phyloP scores from a whole-genome alignment of 352 stramenopile species.

The Phytophthora ohioensis region DNA sequence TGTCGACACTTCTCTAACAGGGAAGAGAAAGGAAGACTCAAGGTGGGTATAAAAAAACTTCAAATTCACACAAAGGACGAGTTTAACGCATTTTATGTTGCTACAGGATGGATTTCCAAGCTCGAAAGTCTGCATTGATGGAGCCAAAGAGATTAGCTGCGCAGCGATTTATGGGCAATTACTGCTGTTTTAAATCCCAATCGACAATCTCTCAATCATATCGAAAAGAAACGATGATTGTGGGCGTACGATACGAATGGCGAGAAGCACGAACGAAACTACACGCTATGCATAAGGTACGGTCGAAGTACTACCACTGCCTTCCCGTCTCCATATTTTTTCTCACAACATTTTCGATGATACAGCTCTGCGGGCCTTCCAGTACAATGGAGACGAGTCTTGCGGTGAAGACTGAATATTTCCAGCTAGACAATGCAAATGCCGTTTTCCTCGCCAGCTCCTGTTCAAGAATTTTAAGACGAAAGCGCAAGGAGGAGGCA shows the following conservation, averaged over 20 bases:
- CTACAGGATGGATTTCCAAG: conserved; percentile 57
- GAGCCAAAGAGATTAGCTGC: conserved; percentile 49
- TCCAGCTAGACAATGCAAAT: conserved; percentile 53
- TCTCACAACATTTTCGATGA: not conserved
- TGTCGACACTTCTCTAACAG: conserved; percentile 7
- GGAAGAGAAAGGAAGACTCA: conserved; percentile 44
- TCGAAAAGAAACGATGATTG: conserved; percentile 51
- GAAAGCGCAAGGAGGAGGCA: conserved; percentile 44
- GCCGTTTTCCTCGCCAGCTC: conserved; percentile 60
- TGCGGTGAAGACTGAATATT: conserved; percentile 41
- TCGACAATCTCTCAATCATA: conserved; percentile 13
- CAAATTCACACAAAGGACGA: not conserved
- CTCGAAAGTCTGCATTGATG: conserved; percentile 57
- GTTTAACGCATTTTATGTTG: not conserved
- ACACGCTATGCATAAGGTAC: conserved; percentile 68
- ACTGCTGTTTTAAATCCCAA: conserved; percentile 70
- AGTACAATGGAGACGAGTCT: not conserved
- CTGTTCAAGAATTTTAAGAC: conserved; percentile 46
- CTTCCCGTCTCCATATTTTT: conserved; percentile 3
- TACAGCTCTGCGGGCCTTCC: conserved; percentile 32
- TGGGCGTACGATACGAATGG: conserved; percentile 76
- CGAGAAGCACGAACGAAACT: conserved; percentile 71
- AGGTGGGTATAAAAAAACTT: conserved; percentile 27
- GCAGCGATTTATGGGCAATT: conserved; percentile 55
- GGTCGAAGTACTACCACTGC: conserved; percentile 14